A percentile compares a stretch with the other conserved stretches of the same genome.
Evolutionary conservation across 1,139 yeast genomes (phyloP).

Genomic region (Sugiyamaella sp.): DNA sequence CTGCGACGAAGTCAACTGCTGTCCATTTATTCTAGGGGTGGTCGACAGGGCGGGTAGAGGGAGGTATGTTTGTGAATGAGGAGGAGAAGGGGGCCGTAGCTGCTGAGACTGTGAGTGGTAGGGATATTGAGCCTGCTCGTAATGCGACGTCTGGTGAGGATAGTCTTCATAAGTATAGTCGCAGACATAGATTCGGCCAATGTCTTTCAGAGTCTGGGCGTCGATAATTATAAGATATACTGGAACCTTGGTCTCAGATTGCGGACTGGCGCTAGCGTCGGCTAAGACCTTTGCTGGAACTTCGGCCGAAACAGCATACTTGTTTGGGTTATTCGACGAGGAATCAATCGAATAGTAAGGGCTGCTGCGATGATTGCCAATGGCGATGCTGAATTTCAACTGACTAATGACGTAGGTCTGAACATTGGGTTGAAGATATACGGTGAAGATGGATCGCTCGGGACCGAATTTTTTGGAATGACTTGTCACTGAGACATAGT

Average conservation of each 20-base stretch:
- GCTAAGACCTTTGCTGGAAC: slow-evolving; percentile 29
- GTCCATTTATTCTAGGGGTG: slow-evolving; percentile 12
- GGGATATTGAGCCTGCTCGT: slow-evolving; percentile 7
- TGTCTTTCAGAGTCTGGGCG: slow-evolving; percentile 21
- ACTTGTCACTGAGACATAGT: slow-evolving; percentile 21
- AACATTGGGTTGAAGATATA: slow-evolving; percentile 22
- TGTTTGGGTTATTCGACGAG: slow-evolving; percentile 21
- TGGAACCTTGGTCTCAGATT: slow-evolving; percentile 21
- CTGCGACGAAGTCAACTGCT: slow-evolving; percentile 4
- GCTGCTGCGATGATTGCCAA: slow-evolving; percentile 26
- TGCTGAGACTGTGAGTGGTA: slow-evolving; percentile 23
- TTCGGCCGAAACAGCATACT: slow-evolving; percentile 27
- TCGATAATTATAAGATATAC: slow-evolving; percentile 25
- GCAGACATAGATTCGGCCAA: slow-evolving; percentile 36
- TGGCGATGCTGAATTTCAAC: slow-evolving; percentile 24
- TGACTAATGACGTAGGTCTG: slow-evolving; percentile 15
- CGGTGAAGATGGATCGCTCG: slow-evolving; percentile 24
- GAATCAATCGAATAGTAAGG: slow-evolving; percentile 17
- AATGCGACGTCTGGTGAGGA: slow-evolving; percentile 1
- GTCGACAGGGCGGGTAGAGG: slow-evolving; percentile 13
- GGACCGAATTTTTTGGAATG: slow-evolving; percentile 24
- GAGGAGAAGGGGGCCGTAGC: slow-evolving; percentile 20
- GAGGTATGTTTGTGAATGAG: slow-evolving; percentile 17
- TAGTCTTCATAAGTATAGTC: slow-evolving; percentile 24
- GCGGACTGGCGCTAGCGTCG: slow-evolving; percentile 18